These are phyloP conservation scores for Ceratopteris richardii DNA, from an alignment of 75 land plant genomes.

Conservation along the genomic window DNA sequence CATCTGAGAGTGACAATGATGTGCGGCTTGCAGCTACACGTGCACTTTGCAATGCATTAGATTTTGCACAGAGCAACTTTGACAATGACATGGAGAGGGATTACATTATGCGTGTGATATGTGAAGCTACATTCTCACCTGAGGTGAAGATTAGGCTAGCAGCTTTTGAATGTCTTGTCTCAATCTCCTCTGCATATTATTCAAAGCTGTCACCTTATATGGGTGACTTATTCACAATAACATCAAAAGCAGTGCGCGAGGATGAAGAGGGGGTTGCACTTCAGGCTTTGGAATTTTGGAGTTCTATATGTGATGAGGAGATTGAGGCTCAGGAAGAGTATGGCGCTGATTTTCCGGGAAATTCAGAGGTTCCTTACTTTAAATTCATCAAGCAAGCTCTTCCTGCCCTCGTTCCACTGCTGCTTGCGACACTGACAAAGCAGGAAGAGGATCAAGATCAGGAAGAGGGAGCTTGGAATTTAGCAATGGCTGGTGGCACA, in stretches of 20 bases:
- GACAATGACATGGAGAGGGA: constrained; percentile 93
- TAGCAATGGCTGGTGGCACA: constrained; percentile 95
- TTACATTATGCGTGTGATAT: constrained; percentile 92
- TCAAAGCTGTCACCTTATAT: constrained; percentile 79
- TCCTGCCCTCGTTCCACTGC: constrained; percentile 82
- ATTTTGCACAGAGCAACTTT: constrained; percentile 88
- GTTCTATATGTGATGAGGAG: constrained; percentile 92
- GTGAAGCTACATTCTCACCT: constrained; percentile 70
- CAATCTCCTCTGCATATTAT: constrained; percentile 81
- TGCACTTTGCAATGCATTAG: constrained; percentile 80
- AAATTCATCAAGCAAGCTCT: constrained; percentile 88
- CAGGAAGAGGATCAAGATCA: constrained; percentile 94
- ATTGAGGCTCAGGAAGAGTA: constrained; percentile 85
- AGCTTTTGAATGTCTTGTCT: constrained; percentile 88
- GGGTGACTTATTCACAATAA: constrained; percentile 69
- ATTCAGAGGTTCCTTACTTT: constrained; percentile 78
- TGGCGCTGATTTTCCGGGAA: constrained; percentile 64
- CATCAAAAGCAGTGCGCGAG: constrained; percentile 83
- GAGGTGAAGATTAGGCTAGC: constrained; percentile 73
- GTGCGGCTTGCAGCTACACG: constrained; percentile 77
- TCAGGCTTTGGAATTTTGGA: constrained; percentile 94
- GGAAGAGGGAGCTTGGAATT: constrained; percentile 91
- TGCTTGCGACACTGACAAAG: constrained; percentile 82
- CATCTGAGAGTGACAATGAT: constrained; percentile 55
- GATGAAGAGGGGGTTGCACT: constrained; percentile 92